Evolutionary conservation across 1,139 yeast species (phyloP).

Genomic region (Wickerhamomyces sp.): DNA sequence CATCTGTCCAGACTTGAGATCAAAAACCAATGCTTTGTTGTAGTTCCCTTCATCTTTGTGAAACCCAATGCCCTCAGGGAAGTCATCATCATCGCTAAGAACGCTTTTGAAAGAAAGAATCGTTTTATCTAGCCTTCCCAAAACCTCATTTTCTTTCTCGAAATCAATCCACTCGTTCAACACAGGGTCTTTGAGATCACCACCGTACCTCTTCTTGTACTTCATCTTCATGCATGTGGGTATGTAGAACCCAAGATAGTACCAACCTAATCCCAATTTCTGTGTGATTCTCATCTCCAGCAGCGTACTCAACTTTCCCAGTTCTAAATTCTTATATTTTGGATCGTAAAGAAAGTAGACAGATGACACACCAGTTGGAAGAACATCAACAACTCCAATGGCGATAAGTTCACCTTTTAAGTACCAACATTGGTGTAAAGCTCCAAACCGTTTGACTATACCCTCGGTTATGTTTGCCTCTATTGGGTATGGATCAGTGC

Average conservation of each 20-base stretch:
- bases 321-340: constrained; percentile 58
- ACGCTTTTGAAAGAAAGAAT: too few relatives aligned
- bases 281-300: constrained; percentile 54
- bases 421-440: constrained; percentile 75
- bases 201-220: constrained; percentile 77
- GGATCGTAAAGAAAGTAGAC: constrained; percentile 92
- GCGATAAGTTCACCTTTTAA: constrained; percentile 62
- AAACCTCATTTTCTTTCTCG: constrained; percentile 25
- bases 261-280: constrained; percentile 38
- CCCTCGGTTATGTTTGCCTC: constrained; percentile 21
- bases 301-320: constrained; percentile 76
- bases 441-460: constrained; percentile 33
- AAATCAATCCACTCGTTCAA: constrained; percentile 43
- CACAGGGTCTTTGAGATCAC: constrained; percentile 56
- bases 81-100: too few relatives aligned
- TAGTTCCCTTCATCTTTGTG: too few relatives aligned
- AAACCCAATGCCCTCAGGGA: too few relatives aligned
- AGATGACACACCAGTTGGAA: constrained; percentile 75
- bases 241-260: constrained; percentile 74
- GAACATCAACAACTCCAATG: constrained; percentile 68
- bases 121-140: not conserved
- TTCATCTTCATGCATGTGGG: constrained; percentile 78
- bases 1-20: too few relatives aligned
- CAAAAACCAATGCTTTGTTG: too few relatives aligned
- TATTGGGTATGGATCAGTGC: constrained; percentile 55